Percentiles rank a stretch among this genome's conserved stretches.
Conservation (phyloP, 2,329 filamentous ascomycete species). For the Cercospora citrullina region DNA sequence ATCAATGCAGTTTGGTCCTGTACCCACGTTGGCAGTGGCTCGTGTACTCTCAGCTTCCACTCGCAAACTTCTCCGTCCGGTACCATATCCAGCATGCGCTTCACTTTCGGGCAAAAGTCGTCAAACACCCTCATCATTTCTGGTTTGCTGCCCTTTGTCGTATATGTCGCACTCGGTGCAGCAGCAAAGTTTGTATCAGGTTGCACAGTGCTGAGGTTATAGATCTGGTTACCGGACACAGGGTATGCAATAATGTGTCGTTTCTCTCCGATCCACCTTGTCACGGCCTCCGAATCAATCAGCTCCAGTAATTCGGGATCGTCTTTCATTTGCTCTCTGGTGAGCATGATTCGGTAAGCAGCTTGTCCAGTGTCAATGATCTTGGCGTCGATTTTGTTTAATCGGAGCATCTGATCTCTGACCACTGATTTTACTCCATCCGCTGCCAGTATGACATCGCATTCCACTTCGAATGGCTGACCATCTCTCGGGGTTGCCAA, state of each 20-base stretch:
- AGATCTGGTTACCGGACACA: constrained; percentile 65
- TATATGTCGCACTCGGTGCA: constrained; percentile 62
- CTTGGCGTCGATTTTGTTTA: constrained; percentile 53
- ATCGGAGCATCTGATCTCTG: constrained; percentile 55
- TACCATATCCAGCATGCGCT: constrained; percentile 61
- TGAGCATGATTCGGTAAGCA: constrained; percentile 76
- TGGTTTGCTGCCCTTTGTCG: constrained; percentile 60
- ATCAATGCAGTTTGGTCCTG: constrained; percentile 55
- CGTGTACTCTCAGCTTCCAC: constrained; percentile 64
- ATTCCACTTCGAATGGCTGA: constrained; percentile 55
- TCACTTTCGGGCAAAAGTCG: constrained; percentile 63
- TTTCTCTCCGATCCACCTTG: constrained; percentile 73
- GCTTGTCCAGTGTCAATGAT: constrained; percentile 72
- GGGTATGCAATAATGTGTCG: constrained; percentile 79
- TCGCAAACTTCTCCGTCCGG: constrained; percentile 66
- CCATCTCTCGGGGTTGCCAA: constrained; percentile 58
- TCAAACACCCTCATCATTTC: constrained; percentile 61
- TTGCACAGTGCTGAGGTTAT: constrained; percentile 66
- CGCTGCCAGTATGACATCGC: constrained; percentile 48
- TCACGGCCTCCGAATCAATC: constrained; percentile 66
- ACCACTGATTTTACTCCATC: constrained; percentile 54
- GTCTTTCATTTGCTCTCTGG: constrained; percentile 63
- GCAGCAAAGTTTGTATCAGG: constrained; percentile 61
- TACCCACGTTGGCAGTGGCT: constrained; percentile 63
- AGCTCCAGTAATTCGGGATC: constrained; percentile 69